Evolutionary conservation across 1,139 yeast species (phyloP).

Genomic region (Pneumocystis oryctolagi): DNA sequence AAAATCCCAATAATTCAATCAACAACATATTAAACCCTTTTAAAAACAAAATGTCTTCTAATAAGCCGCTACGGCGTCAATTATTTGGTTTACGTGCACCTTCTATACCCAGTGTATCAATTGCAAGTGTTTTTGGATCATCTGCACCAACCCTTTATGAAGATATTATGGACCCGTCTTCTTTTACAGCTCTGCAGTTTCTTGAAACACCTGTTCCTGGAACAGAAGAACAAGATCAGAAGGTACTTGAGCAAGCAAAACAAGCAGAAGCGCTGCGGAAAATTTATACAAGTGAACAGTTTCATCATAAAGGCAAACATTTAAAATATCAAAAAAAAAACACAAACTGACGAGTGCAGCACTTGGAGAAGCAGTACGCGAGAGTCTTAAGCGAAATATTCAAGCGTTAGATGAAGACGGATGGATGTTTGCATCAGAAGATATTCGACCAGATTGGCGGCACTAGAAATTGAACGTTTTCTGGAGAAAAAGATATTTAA

Average conservation of each 20-base stretch:
- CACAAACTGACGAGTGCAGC: neutral
- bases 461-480: neutral
- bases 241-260: neutral
- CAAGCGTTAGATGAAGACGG: neutral
- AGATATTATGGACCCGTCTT: neutral
- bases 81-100: neutral
- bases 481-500: neutral
- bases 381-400: neutral
- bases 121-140: neutral
- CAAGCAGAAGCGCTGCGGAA: neutral
- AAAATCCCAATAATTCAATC: too few species aligned
- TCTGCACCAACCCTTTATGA: neutral
- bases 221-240: neutral
- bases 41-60: neutral
- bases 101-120: neutral
- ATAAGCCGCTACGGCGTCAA: neutral
- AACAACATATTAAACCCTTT: too few species aligned
- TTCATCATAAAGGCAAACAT: neutral
- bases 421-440: neutral
- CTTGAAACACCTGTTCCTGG: neutral
- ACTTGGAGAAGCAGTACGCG: neutral
- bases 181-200: neutral
- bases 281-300: neutral
- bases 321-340: neutral
- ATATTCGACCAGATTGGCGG: neutral